phyloP scores from a whole-genome alignment of 208 protist genomes.

The Zelonia costaricensis region DNA sequence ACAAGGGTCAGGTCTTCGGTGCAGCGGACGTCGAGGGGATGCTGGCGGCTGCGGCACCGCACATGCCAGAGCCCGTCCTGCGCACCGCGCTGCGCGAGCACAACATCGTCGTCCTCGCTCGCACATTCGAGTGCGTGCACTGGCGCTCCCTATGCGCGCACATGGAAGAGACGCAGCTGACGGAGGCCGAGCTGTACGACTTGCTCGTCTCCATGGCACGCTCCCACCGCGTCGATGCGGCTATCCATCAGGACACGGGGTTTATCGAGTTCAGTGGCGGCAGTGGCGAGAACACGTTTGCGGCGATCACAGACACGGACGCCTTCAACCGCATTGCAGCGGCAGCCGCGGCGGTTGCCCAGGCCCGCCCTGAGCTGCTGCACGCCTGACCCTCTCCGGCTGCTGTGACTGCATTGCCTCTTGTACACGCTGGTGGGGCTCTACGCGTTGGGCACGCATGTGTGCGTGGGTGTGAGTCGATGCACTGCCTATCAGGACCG shows the following conservation, averaged over 20 bases:
- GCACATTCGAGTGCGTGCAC: constrained; percentile 23
- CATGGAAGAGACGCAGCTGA: constrained; percentile 24
- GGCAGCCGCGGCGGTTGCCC: neutral
- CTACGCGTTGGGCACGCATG: neutral
- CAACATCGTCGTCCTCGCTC: constrained; percentile 26
- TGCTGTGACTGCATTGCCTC: too few relatives aligned
- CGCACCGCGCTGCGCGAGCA: constrained; percentile 23
- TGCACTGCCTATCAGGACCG: too few relatives aligned
- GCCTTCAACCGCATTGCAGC: constrained; percentile 19
- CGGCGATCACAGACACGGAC: constrained; percentile 14
- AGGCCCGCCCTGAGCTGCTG: constrained; percentile 10
- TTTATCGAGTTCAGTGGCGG: constrained; percentile 23
- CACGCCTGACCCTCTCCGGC: neutral
- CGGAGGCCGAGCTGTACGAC: constrained; percentile 22
- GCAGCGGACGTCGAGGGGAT: constrained; percentile 4
- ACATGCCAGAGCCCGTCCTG: neutral
- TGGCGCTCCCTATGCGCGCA: constrained; percentile 27
- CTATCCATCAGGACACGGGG: constrained; percentile 30
- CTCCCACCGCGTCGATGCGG: constrained; percentile 4
- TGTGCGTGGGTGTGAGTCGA: neutral
- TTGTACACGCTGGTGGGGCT: neutral
- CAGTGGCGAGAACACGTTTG: neutral
- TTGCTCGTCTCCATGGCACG: constrained; percentile 25
- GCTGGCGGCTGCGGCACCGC: neutral
- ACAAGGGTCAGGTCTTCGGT: constrained; percentile 6